Percentiles rank a stretch among this genome's conserved stretches.
Conservation (phyloP, 1,284 basidiomycete genomes). For the Puccinia hordei region DNA sequence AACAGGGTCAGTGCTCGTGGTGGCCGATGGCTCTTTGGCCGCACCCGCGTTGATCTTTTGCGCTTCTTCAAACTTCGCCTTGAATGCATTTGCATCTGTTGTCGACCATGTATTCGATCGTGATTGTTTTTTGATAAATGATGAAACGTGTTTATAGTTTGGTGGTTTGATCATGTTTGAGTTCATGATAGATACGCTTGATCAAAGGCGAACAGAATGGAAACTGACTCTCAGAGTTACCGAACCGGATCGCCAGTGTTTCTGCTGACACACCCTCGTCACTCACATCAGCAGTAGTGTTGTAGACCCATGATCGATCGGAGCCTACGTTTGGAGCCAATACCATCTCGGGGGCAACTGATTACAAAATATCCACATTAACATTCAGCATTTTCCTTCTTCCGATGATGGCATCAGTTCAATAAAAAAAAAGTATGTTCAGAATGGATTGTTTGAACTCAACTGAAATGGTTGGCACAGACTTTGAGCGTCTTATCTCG, state of each 20-base stretch:
- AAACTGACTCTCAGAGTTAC: slow-evolving; percentile 89
- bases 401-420: neutral
- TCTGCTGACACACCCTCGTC: slow-evolving; percentile 79
- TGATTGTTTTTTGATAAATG: neutral
- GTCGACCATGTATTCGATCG: neutral
- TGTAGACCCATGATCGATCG: slow-evolving; percentile 99
- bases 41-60: slow-evolving; percentile 69
- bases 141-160: too few relatives aligned
- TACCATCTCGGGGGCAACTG: slow-evolving; percentile 87
- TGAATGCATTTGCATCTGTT: slow-evolving; percentile 82
- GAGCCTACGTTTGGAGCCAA: slow-evolving; percentile 98
- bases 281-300: slow-evolving; percentile 91
- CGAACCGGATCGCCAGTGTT: slow-evolving; percentile 97
- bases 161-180: neutral
- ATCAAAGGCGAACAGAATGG: neutral
- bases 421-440: neutral
- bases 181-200: neutral
- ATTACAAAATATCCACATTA: neutral
- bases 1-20: slow-evolving; percentile 52
- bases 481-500: slow-evolving; percentile 99
- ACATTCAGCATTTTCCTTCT: neutral
- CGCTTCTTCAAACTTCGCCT: slow-evolving; percentile 79
- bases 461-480: slow-evolving; percentile 96
- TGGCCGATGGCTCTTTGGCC: slow-evolving; percentile 50
- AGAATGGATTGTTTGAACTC: slow-evolving; percentile 51